Conservation (phyloP, 306 rosid species). For the Cucumis cinereus region DNA sequence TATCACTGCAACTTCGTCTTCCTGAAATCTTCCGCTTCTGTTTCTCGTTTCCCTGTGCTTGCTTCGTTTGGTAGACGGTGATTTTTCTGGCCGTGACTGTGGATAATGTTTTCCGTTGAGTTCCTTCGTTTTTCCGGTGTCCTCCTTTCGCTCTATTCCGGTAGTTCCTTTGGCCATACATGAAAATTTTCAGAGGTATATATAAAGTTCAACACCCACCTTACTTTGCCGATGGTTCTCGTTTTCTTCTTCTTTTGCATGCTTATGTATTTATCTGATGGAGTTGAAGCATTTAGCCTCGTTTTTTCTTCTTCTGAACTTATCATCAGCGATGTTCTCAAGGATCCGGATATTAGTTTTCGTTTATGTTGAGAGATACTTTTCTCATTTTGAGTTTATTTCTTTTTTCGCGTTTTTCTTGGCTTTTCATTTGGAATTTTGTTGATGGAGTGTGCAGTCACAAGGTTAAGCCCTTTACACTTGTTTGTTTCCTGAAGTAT, state of each 20-base stretch:
- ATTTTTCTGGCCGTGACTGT: constrained; percentile 12
- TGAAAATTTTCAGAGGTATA: constrained; percentile 17
- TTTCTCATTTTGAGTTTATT: neutral
- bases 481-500: neutral
- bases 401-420: neutral
- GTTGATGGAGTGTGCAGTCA: neutral
- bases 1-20: constrained; percentile 29
- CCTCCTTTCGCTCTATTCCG: constrained; percentile 22
- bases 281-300: neutral
- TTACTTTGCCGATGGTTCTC: neutral
- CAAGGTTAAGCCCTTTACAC: neutral
- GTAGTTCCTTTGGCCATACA: constrained; percentile 12
- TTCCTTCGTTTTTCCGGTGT: constrained; percentile 20
- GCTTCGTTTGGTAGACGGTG: neutral
- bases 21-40: constrained; percentile 18
- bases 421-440: neutral
- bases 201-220: constrained; percentile 26
- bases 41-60: constrained; percentile 11
- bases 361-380: neutral
- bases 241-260: neutral
- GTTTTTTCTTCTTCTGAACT: neutral
- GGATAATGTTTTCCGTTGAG: constrained; percentile 25
- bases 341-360: neutral
- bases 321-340: neutral
- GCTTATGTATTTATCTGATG: neutral